Evolutionary conservation across 805 yeast species (phyloP), one percentile per base, ranked within the genome.

Genomic region (Nadsonia fulvescens): DNA sequence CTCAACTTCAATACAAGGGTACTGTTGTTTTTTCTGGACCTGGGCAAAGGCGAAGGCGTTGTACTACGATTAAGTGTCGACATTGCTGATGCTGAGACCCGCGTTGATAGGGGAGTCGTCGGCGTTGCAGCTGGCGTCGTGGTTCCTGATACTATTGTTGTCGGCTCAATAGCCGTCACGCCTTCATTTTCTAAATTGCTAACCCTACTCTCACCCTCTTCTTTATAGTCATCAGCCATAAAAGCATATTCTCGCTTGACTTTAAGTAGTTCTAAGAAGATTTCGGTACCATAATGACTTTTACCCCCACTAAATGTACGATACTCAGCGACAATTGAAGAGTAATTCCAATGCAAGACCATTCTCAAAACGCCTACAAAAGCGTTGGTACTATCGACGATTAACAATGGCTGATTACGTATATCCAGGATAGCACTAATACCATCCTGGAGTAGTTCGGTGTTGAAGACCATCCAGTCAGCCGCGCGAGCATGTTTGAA

Each of bases 331-430:
- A 82, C 63, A 4, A 86, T 68, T 11, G 91, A 72, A 13, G 83
- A 68, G 43, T 75, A 74, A 38, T 70, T 73, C 96, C 95, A 86
- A 49, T 75, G 75, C 48, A 79, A 89, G 20, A 83, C 57, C 44
- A 74, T 71, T 27, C 98, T 57, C 17, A 89, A 51, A 2, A 83
- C 56, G 0, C 95, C 94, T 7, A 81, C 66, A 11, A 83, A 59
- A 8, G 89, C 67, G 32, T 75, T 72, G 5, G 83, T 71, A 19
- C 75, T 65, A 43, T 89, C 96, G 12, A 89, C 68, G 8, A 86
- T 47, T 23, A 86, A 53, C 4, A 77, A 46, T 27, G 82, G 82
- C 40, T 74, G 70, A 36, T 72, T 55, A 14, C 62, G 53, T 16
- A 42, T 49, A 43, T 86, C 70, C 20, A 86, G 52, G 5, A 79